These are phyloP conservation scores for Clathrospora elynae DNA, from an alignment of 2,329 filamentous ascomycete genomes.

Conservation along the genomic window DNA sequence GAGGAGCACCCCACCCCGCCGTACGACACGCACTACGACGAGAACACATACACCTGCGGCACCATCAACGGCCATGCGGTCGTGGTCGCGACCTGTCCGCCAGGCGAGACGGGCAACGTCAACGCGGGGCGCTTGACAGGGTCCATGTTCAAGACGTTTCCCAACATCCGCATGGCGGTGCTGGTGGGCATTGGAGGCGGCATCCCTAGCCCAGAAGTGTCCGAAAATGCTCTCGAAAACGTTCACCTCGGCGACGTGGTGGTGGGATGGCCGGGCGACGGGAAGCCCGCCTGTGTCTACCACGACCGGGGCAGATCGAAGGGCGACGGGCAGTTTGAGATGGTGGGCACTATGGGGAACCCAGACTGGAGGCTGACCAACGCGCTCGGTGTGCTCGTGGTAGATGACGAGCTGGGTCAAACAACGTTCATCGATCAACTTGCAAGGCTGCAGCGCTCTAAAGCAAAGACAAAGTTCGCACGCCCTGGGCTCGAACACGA, in stretches of 20 bases:
- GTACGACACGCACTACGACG: slow-evolving; percentile 17
- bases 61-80: slow-evolving; percentile 15
- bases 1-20: slow-evolving; percentile 13
- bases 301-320: slow-evolving; percentile 12
- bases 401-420: slow-evolving; percentile 5
- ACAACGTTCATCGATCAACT: slow-evolving; percentile 8
- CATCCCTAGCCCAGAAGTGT: slow-evolving; percentile 6
- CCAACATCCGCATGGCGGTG: slow-evolving; percentile 14
- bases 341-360: slow-evolving; percentile 14
- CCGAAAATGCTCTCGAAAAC: slow-evolving; percentile 8
- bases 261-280: slow-evolving; percentile 13
- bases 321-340: slow-evolving; percentile 11
- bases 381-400: slow-evolving; percentile 9
- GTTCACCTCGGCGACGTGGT: slow-evolving; percentile 22
- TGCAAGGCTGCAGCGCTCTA: slow-evolving; percentile 2
- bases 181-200: slow-evolving; percentile 19
- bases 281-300: slow-evolving; percentile 14
- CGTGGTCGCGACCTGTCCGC: slow-evolving; percentile 11
- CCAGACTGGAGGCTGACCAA: slow-evolving; percentile 14
- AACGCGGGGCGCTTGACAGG: slow-evolving; percentile 13
- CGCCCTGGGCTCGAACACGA: slow-evolving; percentile 10
- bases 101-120: slow-evolving; percentile 15
- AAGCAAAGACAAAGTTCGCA: slow-evolving; percentile 2
- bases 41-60: slow-evolving; percentile 15
- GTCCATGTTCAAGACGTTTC: slow-evolving; percentile 17